phyloP scores from a whole-genome alignment of 805 yeast species.

The Saturnispora halmiae region DNA sequence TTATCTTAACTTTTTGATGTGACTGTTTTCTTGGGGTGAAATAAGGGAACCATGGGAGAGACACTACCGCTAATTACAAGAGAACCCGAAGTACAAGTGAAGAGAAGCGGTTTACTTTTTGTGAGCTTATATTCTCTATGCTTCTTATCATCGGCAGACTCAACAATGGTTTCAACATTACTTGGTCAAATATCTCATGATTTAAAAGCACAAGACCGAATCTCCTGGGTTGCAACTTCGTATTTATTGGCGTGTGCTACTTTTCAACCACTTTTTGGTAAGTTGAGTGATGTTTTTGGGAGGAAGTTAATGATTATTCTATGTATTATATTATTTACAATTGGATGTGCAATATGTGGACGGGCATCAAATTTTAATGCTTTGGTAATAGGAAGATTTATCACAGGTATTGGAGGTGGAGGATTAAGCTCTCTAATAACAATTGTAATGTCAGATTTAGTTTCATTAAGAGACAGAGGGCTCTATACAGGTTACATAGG shows the following conservation, averaged over 20 bases:
- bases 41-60: too few species aligned
- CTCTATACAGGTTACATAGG: constrained; percentile 75
- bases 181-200: constrained; percentile 43
- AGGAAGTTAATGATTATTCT: constrained; percentile 31
- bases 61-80: constrained; percentile 6
- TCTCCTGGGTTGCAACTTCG: constrained; percentile 34
- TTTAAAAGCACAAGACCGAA: constrained; percentile 33
- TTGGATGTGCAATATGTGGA: constrained; percentile 37
- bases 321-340: constrained; percentile 26
- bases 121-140: constrained; percentile 17
- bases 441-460: constrained; percentile 64
- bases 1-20: too few species aligned
- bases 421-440: constrained; percentile 70
- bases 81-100: not conserved
- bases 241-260: constrained; percentile 36
- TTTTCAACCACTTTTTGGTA: constrained; percentile 47
- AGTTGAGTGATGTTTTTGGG: constrained; percentile 45
- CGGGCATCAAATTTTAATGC: constrained; percentile 32
- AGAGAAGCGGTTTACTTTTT: not conserved
- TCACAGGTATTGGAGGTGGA: constrained; percentile 84
- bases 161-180: constrained; percentile 43
- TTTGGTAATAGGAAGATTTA: constrained; percentile 48
- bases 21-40: too few species aligned
- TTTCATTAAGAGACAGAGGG: constrained; percentile 68
- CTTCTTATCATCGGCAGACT: constrained; percentile 41